Conservation (phyloP, 306 rosid species). For the Echinosophora koreensis region DNA sequence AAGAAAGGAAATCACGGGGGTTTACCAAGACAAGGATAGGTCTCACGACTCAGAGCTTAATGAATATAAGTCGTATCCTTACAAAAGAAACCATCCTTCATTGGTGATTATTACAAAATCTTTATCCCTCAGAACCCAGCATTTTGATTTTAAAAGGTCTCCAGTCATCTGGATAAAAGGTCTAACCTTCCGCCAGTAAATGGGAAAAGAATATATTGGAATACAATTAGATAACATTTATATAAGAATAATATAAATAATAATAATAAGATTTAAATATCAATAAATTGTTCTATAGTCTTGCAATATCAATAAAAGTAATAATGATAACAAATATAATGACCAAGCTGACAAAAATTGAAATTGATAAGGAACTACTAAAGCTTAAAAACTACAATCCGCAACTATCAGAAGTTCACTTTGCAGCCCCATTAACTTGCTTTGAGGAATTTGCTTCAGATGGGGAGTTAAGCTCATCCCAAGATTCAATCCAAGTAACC, state of each 20-base stretch:
- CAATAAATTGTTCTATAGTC: constrained; percentile 42
- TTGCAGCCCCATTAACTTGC: constrained; percentile 51
- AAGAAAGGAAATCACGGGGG: too few relatives aligned
- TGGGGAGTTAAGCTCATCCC: constrained; percentile 82
- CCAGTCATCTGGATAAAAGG: background rate
- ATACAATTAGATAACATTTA: background rate
- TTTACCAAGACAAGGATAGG: too few relatives aligned
- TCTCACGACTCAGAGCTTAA: too few relatives aligned
- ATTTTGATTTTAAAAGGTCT: background rate
- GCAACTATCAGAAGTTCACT: constrained; percentile 51
- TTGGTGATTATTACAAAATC: background rate
- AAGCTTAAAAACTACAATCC: constrained; percentile 21
- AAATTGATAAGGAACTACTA: constrained; percentile 36
- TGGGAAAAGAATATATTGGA: background rate
- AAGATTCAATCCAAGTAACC: constrained; percentile 95
- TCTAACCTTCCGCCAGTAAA: background rate
- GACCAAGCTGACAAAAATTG: constrained; percentile 2
- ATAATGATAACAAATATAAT: constrained; percentile 33
- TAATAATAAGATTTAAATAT: constrained; percentile 31
- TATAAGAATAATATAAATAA: constrained; percentile 30
- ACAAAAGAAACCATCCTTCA: too few relatives aligned
- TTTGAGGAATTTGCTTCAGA: constrained; percentile 50
- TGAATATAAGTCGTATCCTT: too few relatives aligned
- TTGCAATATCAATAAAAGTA: constrained; percentile 39
- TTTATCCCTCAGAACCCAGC: background rate